Conservation (phyloP, 148 eudicot species). For the Persicaria maculosa region DNA sequence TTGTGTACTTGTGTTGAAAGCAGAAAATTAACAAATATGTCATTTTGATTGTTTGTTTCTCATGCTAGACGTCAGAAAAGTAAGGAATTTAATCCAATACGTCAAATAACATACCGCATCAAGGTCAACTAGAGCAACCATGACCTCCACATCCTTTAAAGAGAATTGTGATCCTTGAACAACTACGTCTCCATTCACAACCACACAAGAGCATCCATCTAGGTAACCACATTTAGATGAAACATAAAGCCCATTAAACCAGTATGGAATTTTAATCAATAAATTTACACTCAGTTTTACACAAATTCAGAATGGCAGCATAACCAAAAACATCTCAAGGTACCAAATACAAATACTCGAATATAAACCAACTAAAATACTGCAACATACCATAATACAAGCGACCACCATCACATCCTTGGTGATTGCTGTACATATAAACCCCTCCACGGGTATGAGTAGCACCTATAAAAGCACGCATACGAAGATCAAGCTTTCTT, state of each 20-base stretch:
- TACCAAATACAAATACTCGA: neutral
- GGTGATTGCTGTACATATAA: constrained; percentile 94
- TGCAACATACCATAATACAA: constrained; percentile 65
- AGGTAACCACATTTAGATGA: constrained; percentile 7
- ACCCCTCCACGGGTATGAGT: constrained; percentile 92
- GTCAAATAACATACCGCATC: constrained; percentile 56
- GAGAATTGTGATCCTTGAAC: constrained; percentile 99
- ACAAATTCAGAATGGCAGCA: neutral
- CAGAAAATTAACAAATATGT: neutral
- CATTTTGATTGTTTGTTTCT: neutral
- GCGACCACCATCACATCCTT: constrained; percentile 96
- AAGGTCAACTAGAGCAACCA: constrained; percentile 85
- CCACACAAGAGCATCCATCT: constrained; percentile 95
- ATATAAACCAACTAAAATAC: constrained; percentile 1
- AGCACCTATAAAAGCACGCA: constrained; percentile 83
- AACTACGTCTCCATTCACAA: constrained; percentile 91
- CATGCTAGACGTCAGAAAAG: neutral
- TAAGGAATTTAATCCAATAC: neutral
- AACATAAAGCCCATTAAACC: neutral
- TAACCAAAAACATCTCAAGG: neutral
- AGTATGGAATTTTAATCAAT: neutral
- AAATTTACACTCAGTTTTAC: neutral
- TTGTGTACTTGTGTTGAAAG: neutral
- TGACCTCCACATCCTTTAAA: constrained; percentile 85
- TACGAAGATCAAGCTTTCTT: constrained; percentile 84